phyloP scores from a whole-genome alignment of 768 basidiomycete species.

The Collybia nuda region DNA sequence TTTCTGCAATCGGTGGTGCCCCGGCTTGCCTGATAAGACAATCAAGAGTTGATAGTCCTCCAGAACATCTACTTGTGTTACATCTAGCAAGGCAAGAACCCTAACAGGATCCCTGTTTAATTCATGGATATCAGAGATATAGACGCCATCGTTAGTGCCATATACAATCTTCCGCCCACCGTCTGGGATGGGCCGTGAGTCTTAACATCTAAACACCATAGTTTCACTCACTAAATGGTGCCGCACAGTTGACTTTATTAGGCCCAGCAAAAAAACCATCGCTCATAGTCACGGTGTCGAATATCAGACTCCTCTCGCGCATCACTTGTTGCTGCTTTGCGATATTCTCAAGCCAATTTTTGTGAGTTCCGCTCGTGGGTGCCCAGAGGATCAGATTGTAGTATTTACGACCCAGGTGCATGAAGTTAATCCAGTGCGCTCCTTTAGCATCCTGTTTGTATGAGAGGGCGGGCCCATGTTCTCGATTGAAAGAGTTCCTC shows the following conservation, averaged over 20 bases:
- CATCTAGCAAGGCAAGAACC: slow-evolving; percentile 85
- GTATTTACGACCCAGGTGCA: slow-evolving; percentile 89
- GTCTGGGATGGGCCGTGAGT: slow-evolving; percentile 41
- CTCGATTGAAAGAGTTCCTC: slow-evolving; percentile 40
- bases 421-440: slow-evolving; percentile 90
- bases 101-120: slow-evolving; percentile 80
- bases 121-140: slow-evolving; percentile 85
- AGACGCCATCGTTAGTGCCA: slow-evolving; percentile 97
- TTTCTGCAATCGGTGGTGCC: not conserved
- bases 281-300: slow-evolving; percentile 81
- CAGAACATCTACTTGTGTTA: slow-evolving; percentile 92
- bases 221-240: slow-evolving; percentile 69
- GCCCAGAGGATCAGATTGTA: slow-evolving; percentile 94
- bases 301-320: slow-evolving; percentile 81
- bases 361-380: slow-evolving; percentile 76
- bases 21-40: slow-evolving; percentile 86
- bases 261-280: slow-evolving; percentile 86
- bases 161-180: slow-evolving; percentile 86
- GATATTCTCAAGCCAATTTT: slow-evolving; percentile 94
- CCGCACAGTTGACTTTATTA: slow-evolving; percentile 93
- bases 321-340: slow-evolving; percentile 85
- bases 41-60: slow-evolving; percentile 95
- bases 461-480: slow-evolving; percentile 43
- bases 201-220: slow-evolving; percentile 7
- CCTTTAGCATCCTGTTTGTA: slow-evolving; percentile 69